phyloP scores from a whole-genome alignment of 2,329 filamentous ascomycete genomes.

The Neodidymelliopsis sp. region DNA sequence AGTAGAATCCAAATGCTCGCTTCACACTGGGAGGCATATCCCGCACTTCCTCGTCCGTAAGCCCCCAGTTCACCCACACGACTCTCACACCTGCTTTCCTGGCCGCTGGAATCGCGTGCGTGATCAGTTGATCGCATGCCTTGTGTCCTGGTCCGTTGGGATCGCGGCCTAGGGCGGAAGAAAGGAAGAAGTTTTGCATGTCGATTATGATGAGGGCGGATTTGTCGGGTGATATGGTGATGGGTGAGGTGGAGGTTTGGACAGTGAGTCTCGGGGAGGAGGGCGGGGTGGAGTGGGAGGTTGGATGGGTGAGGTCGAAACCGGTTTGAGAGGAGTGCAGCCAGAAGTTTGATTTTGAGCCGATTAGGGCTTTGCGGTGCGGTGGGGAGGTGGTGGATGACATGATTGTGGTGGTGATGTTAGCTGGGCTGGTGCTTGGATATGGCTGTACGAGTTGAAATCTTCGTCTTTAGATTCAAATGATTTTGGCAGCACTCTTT shows the following conservation, averaged over 20 bases:
- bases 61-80: constrained; percentile 54
- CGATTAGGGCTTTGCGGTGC: constrained; percentile 50
- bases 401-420: neutral
- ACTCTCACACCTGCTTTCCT: constrained; percentile 49
- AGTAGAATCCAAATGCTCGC: constrained; percentile 47
- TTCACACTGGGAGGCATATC: constrained; percentile 50
- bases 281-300: constrained; percentile 5
- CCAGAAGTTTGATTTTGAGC: constrained; percentile 55
- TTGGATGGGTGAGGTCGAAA: constrained; percentile 57
- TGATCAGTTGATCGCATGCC: constrained; percentile 41
- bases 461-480: no score
- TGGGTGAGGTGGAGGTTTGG: constrained; percentile 35
- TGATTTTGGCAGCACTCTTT: no score
- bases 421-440: no score
- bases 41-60: constrained; percentile 46
- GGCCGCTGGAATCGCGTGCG: constrained; percentile 50
- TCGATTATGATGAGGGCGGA: constrained; percentile 53
- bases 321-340: constrained; percentile 52
- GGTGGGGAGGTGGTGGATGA: constrained; percentile 6
- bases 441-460: no score
- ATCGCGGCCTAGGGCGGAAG: constrained; percentile 30
- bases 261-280: constrained; percentile 33
- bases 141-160: constrained; percentile 27
- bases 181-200: constrained; percentile 56
- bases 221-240: constrained; percentile 46